Evolutionary conservation across 2,329 filamentous ascomycete species (phyloP).

Genomic region (Cladosporium sp.): DNA sequence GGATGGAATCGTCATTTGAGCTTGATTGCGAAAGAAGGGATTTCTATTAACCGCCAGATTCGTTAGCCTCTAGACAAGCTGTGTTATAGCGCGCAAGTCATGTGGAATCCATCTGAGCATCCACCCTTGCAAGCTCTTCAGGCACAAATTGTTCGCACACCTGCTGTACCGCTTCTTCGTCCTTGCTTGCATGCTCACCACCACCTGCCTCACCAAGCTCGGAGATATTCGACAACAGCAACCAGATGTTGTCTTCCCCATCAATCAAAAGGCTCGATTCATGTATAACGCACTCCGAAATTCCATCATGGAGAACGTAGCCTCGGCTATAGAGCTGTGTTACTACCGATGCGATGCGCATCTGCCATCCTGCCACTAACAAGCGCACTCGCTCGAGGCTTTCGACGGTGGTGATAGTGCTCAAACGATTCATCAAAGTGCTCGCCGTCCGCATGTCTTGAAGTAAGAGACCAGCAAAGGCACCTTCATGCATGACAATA

Average conservation of each 20-base stretch:
- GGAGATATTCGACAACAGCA: neutral
- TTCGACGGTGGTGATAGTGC: neutral
- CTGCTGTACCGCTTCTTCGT: neutral
- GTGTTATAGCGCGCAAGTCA: too few species aligned
- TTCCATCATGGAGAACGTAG: neutral
- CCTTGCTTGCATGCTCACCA: neutral
- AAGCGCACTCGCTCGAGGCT: neutral
- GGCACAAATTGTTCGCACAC: neutral
- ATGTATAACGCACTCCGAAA: neutral
- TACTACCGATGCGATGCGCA: neutral
- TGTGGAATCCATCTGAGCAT: neutral
- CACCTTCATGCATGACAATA: neutral
- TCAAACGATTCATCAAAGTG: neutral
- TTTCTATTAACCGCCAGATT: too few species aligned
- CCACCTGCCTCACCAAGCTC: neutral
- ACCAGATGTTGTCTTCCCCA: neutral
- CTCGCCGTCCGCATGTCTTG: neutral
- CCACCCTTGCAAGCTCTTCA: neutral
- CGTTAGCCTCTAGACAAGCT: too few species aligned
- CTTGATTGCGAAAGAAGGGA: too few species aligned
- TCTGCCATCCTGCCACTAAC: neutral
- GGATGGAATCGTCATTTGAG: too few species aligned
- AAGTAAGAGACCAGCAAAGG: neutral
- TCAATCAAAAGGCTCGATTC: neutral
- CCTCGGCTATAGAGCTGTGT: neutral